Evolutionary conservation across 352 stramenopile species (phyloP), one percentile per base, ranked within the genome.

Genomic region (Globisporangium lucens): DNA sequence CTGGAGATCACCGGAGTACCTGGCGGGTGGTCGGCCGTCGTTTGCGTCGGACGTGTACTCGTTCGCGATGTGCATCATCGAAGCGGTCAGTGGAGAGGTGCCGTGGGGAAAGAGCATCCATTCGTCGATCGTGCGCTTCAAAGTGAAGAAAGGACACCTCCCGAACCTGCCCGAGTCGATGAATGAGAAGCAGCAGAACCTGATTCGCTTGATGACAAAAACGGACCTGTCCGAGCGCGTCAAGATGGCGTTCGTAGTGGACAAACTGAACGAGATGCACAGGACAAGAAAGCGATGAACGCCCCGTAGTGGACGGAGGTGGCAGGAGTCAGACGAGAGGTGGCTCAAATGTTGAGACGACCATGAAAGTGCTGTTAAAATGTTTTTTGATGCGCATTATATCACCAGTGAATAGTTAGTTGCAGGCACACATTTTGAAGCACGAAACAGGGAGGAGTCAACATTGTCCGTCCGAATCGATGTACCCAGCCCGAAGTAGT

Each of bases 31-130:
- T 3, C 24, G 58, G 2, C 38, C 63, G n/a, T 62, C 51, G 1
- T 61, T 24, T 24, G 62, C 35, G 3, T 67, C 62, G 7, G 62
- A 67, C 53, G 52, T 67, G 33, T 67, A 61, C 52, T 60, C 62
- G 51, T 67, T 67, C 36, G 53, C 24, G 3, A 66, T 57, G 61
- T 66, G 61, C 41, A 59, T 66, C 35, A 35, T 61, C 33, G 56
- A 61, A 2, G 47, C 10, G 2, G n/a, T 30, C 4, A 29, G 47
- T 53, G 47, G 47, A 1, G n/a, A 29, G 3, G 12, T 53, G 20
- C 47, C n/a, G 6, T 53, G 47, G 47, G 47, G 20, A 2, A 27
- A 27, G 46, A 53, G 4, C 3, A 27, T 53, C 0, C 17, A 10
- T 53, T 5, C 46, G 46, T 3, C 20, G 8, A 24, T 53, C 5